phyloP scores from a whole-genome alignment of 306 rosid genomes.

The Sicyos baderoa region DNA sequence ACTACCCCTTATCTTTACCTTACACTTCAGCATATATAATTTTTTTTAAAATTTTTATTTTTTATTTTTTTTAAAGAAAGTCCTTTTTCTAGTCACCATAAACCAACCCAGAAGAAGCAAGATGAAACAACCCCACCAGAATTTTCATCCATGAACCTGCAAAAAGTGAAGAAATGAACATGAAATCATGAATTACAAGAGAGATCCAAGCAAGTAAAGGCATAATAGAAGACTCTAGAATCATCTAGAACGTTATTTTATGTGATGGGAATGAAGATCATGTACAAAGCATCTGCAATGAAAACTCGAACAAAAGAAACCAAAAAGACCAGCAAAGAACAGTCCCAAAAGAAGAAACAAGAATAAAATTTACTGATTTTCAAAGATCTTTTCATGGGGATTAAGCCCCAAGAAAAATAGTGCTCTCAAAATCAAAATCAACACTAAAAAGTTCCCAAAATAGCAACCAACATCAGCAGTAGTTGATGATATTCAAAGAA shows the following conservation, averaged over 20 bases:
- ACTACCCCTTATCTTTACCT: conserved; percentile 32
- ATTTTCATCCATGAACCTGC: conserved; percentile 34
- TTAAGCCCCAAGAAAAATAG: conserved; percentile 19
- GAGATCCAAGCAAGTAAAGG: conserved; percentile 22
- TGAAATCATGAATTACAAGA: conserved; percentile 19
- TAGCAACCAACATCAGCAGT: neutral
- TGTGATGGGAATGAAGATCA: conserved; percentile 33
- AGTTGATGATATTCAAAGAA: conserved; percentile 9
- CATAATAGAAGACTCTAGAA: conserved; percentile 22
- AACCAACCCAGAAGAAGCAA: conserved; percentile 7
- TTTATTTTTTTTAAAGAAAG: too few species aligned
- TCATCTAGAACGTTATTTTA: conserved; percentile 38
- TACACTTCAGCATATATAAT: conserved; percentile 56
- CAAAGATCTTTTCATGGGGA: conserved; percentile 38
- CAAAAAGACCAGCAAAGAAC: conserved; percentile 10
- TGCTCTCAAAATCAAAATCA: conserved; percentile 23
- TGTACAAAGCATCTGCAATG: conserved; percentile 8
- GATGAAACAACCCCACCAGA: conserved; percentile 28
- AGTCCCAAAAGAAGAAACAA: conserved; percentile 22
- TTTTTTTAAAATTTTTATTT: too few species aligned
- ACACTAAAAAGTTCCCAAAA: conserved; percentile 14
- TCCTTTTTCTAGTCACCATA: conserved; percentile 8
- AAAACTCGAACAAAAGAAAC: conserved; percentile 24
- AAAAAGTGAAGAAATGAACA: conserved; percentile 20
- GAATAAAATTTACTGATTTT: conserved; percentile 2